Base-by-base conservation (phyloP, 129 eudicot genomes). In the Pulicaria dysenterica region DNA sequence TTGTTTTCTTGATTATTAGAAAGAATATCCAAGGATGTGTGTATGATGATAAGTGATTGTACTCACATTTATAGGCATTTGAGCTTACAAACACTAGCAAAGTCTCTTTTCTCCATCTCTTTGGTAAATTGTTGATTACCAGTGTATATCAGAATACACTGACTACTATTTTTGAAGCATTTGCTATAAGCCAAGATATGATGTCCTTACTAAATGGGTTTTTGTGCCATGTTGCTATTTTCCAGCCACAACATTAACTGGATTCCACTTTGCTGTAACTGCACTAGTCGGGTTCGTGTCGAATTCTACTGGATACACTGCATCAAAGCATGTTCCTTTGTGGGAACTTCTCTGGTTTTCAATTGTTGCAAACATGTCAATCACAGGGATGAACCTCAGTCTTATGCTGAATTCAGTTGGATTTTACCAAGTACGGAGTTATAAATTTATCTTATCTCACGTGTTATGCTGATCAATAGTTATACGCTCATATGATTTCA, bases 271-370 rank as follows among this genome's bases (percentile, higher is more conserved):
- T 78, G 85, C 88, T 68, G 94, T 89, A 11, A 91, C 97, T 56
- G 93, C 97, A 51, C 80, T 91, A 58, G 91, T 91, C 61, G 96
- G 96, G 46, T 74, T 82, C 56, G 78, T 92, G 41, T 92, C 96
- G 48, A 89, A 89, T 87, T 91, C 96, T 7, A 74, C 90, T 7
- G 98, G 98, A 7, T 78, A 85, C 42, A 85, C 96, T 57, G 80
- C 90, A 11, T 83, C 98, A 55, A 89, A 89, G 78, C 96, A 92
- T 58, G 86, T 89, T 37, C 98, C 98, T 63, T 56, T 86, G 31
- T 92, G 94, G 96, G 97, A 92, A 45, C 94, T 92, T 44, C 83
- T 92, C 48, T 86, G 96, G 98, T 92, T 92, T 78, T 89, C 96
- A 4, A 53, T 86, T 66, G 94, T 92, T 60, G 96, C 98, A n/a